phyloP scores from a whole-genome alignment of 805 yeast genomes.

The Starmerella cellae region DNA sequence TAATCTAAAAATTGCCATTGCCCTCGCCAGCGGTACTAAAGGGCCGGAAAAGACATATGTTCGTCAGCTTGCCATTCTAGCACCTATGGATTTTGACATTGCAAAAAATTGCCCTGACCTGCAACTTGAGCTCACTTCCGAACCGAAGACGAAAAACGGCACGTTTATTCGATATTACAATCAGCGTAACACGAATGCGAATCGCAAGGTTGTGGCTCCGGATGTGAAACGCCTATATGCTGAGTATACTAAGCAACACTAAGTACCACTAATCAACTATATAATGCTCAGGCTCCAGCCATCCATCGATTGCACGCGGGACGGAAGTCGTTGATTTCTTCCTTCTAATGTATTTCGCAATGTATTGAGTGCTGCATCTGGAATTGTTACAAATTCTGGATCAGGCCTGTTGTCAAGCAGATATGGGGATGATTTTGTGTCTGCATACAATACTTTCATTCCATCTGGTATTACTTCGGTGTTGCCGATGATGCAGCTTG shows the following conservation, averaged over 20 bases:
- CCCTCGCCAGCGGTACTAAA: conserved; percentile 35
- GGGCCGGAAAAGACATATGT: conserved; percentile 26
- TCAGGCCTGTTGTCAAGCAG: conserved; percentile 29
- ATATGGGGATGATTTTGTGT: conserved; percentile 19
- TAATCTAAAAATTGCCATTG: conserved; percentile 31
- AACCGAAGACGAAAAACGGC: conserved; percentile 1
- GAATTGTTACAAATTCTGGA: conserved; percentile 31
- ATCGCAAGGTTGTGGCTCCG: conserved; percentile 84
- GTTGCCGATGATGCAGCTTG: not conserved
- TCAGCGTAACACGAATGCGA: conserved; percentile 48
- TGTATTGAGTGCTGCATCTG: conserved; percentile 25
- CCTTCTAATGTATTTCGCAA: conserved; percentile 24
- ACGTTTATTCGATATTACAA: conserved; percentile 24
- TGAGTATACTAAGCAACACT: not conserved
- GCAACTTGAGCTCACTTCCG: conserved; percentile 9
- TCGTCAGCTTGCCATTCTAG: conserved; percentile 34
- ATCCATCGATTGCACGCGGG: not conserved
- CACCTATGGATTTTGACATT: conserved; percentile 24
- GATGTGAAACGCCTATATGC: conserved; percentile 24
- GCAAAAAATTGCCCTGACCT: conserved; percentile 13
- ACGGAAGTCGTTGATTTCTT: conserved; percentile 26
- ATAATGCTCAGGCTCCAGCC: not conserved
- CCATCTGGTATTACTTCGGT: conserved; percentile 20
- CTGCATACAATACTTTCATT: conserved; percentile 37
- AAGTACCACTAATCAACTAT: not conserved